A percentile compares a stretch with the other conserved stretches of the same genome.
phyloP scores from a whole-genome alignment of 176 grass and related monocot genomes.

The Ananas comosus region DNA sequence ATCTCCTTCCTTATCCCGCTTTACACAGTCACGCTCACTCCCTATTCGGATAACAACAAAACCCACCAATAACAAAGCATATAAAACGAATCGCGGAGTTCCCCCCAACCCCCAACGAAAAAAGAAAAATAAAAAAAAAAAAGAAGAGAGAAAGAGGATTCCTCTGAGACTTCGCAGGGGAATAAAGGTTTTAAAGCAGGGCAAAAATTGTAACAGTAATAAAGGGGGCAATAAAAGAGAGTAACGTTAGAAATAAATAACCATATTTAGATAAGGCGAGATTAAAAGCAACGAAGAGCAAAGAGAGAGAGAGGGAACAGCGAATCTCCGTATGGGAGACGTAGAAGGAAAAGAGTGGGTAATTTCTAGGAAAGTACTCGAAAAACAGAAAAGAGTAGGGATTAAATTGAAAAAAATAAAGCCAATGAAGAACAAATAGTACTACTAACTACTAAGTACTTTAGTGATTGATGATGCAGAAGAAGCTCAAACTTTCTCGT shows the following conservation, averaged over 20 bases:
- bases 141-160: conserved; percentile 15
- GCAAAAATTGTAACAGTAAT: background rate
- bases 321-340: conserved; percentile 7
- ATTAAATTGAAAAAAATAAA: background rate
- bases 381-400: background rate
- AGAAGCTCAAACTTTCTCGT: background rate
- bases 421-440: background rate
- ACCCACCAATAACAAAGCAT: background rate
- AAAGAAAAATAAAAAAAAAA: background rate
- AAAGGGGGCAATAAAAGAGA: background rate
- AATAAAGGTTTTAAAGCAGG: conserved; percentile 13
- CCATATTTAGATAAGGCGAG: background rate
- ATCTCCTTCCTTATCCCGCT: too few species aligned
- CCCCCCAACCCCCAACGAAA: too few species aligned
- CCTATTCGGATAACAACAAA: background rate
- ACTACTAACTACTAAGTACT: background rate
- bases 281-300: background rate
- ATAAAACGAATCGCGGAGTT: background rate
- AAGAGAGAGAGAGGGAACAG: background rate
- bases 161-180: conserved; percentile 16
- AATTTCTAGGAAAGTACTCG: conserved; percentile 16
- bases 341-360: conserved; percentile 1
- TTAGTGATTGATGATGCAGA: background rate
- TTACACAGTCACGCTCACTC: background rate
- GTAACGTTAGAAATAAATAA: conserved; percentile 2